A percentile compares a stretch with the other conserved stretches of the same genome.
phyloP scores from a whole-genome alignment of 352 stramenopile genomes.

The Pythium apleroticum region DNA sequence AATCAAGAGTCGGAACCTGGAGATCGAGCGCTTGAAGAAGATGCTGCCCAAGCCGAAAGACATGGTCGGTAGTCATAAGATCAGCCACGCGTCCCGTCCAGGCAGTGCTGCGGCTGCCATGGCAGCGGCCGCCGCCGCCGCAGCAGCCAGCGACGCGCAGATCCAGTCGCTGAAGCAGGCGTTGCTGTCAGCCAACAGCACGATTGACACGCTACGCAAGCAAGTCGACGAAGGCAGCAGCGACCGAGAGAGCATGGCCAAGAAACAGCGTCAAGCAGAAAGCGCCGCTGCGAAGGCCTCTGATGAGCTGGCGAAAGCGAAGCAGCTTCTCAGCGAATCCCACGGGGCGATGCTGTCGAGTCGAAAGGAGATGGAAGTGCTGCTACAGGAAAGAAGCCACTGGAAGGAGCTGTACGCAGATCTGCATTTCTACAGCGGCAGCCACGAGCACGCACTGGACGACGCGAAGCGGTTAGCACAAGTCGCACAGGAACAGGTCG shows the following conservation, averaged over 20 bases:
- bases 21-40: conserved; percentile 57
- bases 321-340: conserved; percentile 50
- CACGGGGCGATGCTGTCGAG: conserved; percentile 40
- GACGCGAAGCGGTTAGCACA: conserved; percentile 37
- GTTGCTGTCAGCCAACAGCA: conserved; percentile 36
- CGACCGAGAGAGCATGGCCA: conserved; percentile 33
- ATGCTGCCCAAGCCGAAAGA: conserved; percentile 36
- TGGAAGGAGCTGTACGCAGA: conserved; percentile 44
- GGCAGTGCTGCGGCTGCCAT: conserved; percentile 7
- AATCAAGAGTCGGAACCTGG: conserved; percentile 35
- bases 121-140: neutral
- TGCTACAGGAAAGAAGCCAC: conserved; percentile 35
- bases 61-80: neutral
- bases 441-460: conserved; percentile 33
- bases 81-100: neutral
- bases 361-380: conserved; percentile 29
- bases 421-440: conserved; percentile 41
- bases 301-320: conserved; percentile 43
- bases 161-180: conserved; percentile 53
- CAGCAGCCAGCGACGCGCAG: conserved; percentile 17
- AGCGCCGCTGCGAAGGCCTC: conserved; percentile 31
- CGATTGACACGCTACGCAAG: conserved; percentile 38
- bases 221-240: conserved; percentile 39
- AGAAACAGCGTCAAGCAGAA: conserved; percentile 34
- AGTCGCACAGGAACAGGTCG: conserved; percentile 27